phyloP scores from a whole-genome alignment of 2,329 filamentous ascomycete genomes.

The Xylariaceae sp. region DNA sequence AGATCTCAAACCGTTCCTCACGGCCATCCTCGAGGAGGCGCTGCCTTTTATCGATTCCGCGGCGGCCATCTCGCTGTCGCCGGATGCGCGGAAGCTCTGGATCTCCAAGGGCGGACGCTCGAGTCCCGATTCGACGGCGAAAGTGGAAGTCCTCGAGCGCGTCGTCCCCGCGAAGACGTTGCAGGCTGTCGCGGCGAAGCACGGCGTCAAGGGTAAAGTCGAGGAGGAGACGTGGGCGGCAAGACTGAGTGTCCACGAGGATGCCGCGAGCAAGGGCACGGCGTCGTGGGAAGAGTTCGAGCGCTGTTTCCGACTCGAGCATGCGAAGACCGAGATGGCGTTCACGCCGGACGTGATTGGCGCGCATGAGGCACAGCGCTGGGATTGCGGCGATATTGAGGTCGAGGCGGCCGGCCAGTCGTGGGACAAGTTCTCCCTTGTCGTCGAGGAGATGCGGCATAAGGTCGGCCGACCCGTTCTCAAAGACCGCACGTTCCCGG shows the following conservation, averaged over 20 bases:
- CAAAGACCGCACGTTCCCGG: slow-evolving; percentile 59
- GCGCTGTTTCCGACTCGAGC: slow-evolving; percentile 51
- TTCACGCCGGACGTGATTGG: slow-evolving; percentile 55
- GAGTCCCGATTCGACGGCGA: slow-evolving; percentile 44
- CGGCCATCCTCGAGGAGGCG: slow-evolving; percentile 51
- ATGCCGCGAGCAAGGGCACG: slow-evolving; percentile 45
- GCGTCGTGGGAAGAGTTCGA: slow-evolving; percentile 62
- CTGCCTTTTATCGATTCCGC: slow-evolving; percentile 53
- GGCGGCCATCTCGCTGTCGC: slow-evolving; percentile 37
- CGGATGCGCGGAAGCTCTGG: slow-evolving; percentile 43
- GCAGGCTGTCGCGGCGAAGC: slow-evolving; percentile 30
- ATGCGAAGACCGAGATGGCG: slow-evolving; percentile 50
- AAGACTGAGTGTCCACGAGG: slow-evolving; percentile 56
- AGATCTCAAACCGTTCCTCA: slow-evolving; percentile 47
- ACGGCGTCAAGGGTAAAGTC: slow-evolving; percentile 12
- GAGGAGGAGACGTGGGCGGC: slow-evolving; percentile 58
- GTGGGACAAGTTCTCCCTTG: slow-evolving; percentile 46
- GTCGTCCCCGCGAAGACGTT: slow-evolving; percentile 43
- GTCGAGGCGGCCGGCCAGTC: slow-evolving; percentile 34
- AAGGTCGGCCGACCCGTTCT: slow-evolving; percentile 53
- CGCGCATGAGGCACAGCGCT: slow-evolving; percentile 41
- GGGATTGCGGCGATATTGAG: slow-evolving; percentile 42
- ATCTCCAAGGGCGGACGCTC: slow-evolving; percentile 45
- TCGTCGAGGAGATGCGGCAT: slow-evolving; percentile 62
- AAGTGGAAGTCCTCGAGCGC: slow-evolving; percentile 50